Base-by-base conservation (phyloP, 2,329 filamentous ascomycete genomes). In the Colletotrichum kahawae region DNA sequence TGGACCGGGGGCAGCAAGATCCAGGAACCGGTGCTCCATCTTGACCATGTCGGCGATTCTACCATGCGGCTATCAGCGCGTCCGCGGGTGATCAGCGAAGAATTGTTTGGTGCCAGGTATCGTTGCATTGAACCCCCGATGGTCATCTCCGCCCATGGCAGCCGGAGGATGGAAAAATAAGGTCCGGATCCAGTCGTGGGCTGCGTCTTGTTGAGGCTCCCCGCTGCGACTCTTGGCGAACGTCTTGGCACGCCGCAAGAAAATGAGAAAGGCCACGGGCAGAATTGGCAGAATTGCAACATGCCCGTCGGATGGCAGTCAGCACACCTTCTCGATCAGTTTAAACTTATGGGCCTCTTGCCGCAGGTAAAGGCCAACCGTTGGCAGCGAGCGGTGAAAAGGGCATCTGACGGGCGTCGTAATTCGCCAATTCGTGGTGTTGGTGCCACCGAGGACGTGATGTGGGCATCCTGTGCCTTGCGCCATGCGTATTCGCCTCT, bases 61-160 rank as follows among this genome's bases (percentile, higher is more conserved):
- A 72, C 69, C 62, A 27, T 21, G 48, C 63, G 73, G 63, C 73
- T 75, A 75, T 56, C 72, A 57, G 31, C 33, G 18, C 13, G 34
- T 21, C 38, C 56, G 62, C 43, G 7, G 48, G 27, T 24, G 16
- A 21, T 16, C 18, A 36, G 43, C 64, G 29, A 29, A 31, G 38
- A 63, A 64, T 64, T 75, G 73, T 75, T 75, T 29, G 24, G 8
- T 4, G 24, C 70, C 73, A 75, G 29, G 73, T 75, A 75, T 54
- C 21, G 56, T 68, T 10, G 56, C 63, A 72, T 64, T 24, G 36
- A n/a, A 16, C 56, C 73, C 73, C 36, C 43, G 24, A 27, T 10
- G 4, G 57, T 68, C 70, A 75, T 75, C 64, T 75, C 70, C 73
- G 64, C 34, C 57, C 43, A 67, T 67, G 56, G 57, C 59, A 56